These are phyloP conservation scores for Rubus idaeus DNA, from an alignment of 306 rosid species.

Conservation along the genomic window DNA sequence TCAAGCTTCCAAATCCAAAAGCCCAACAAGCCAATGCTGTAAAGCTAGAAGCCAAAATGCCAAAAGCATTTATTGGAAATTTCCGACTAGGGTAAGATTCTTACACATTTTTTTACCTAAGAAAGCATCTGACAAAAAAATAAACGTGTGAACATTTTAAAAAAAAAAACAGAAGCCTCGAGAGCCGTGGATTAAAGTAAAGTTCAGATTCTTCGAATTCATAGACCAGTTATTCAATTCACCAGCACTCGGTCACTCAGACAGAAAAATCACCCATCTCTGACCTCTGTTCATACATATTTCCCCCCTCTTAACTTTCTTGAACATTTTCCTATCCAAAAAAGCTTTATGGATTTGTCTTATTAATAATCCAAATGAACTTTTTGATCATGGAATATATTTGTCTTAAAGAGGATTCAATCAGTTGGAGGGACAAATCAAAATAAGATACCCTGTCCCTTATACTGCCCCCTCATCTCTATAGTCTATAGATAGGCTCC, in stretches of 20 bases:
- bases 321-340: no score
- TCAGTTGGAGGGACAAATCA: constrained; percentile 14
- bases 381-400: neutral
- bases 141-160: neutral
- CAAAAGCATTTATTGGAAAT: neutral
- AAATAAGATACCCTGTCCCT: constrained; percentile 7
- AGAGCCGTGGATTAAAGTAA: neutral
- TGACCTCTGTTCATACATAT: neutral
- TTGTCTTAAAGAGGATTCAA: constrained; percentile 1
- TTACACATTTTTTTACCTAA: neutral
- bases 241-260: neutral
- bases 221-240: neutral
- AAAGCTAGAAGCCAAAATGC: neutral
- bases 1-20: neutral
- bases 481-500: neutral
- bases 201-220: constrained; percentile 2
- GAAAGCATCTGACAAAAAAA: neutral
- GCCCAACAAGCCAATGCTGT: neutral
- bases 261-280: neutral
- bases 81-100: neutral
- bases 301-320: neutral
- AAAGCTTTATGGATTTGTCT: neutral
- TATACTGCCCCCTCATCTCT: neutral
- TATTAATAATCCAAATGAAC: constrained; percentile 2
- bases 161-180: neutral